These are phyloP conservation scores for Naganishia kalamii DNA, from an alignment of 768 basidiomycete species.

Conservation along the genomic window DNA sequence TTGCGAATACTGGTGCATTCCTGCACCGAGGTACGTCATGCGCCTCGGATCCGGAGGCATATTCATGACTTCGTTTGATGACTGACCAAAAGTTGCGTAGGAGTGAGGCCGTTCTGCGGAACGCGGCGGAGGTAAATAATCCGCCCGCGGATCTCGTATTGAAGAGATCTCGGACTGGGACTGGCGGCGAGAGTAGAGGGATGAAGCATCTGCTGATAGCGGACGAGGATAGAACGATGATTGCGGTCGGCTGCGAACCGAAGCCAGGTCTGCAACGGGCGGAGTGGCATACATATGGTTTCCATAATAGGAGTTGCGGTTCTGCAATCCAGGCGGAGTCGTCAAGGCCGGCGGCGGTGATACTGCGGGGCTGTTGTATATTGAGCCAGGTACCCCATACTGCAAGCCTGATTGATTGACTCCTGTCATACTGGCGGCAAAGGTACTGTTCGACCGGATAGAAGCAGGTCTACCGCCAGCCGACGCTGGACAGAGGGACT, in stretches of 20 bases:
- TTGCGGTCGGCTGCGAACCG: not conserved
- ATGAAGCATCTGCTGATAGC: slow-evolving; percentile 21
- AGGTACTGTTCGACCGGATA: slow-evolving; percentile 12
- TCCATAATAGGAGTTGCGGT: slow-evolving; percentile 13
- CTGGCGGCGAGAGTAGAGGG: slow-evolving; percentile 20
- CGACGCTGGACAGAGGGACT: slow-evolving; percentile 17
- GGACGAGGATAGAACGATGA: slow-evolving; percentile 19
- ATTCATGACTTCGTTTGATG: slow-evolving; percentile 5
- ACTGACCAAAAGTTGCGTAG: slow-evolving; percentile 13
- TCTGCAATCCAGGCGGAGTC: slow-evolving; percentile 8
- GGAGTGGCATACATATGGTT: not conserved
- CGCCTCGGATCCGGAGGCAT: slow-evolving; percentile 1
- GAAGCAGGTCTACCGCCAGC: slow-evolving; percentile 7
- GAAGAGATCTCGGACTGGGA: slow-evolving; percentile 23
- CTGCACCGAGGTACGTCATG: slow-evolving; percentile 11
- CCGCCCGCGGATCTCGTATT: not conserved
- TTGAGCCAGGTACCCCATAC: slow-evolving; percentile 6
- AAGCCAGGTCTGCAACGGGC: not conserved
- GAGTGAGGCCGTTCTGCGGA: slow-evolving; percentile 13
- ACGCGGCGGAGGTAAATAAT: not conserved
- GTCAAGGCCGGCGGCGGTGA: not conserved
- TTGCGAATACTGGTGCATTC: not conserved
- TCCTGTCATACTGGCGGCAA: not conserved
- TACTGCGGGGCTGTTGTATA: not conserved
- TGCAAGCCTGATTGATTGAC: not conserved